A percentile compares a stretch with the other conserved stretches of the same genome.
Evolutionary conservation across 306 rosid genomes (phyloP).

Genomic region (Lupinus albus): DNA sequence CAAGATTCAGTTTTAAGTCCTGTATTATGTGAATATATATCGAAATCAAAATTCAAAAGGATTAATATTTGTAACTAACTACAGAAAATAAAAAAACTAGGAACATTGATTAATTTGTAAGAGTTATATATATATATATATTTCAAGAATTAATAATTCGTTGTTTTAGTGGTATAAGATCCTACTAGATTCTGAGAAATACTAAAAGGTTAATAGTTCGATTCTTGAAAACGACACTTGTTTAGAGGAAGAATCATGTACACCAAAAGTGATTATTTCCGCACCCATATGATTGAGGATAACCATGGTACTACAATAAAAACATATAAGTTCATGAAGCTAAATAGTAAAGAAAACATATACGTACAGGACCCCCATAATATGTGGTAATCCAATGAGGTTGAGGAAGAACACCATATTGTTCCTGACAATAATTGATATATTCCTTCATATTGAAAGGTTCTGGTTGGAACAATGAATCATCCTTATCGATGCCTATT

Average conservation of each 20-base stretch:
- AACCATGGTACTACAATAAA: too few relatives aligned
- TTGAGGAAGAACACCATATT: conserved; percentile 60
- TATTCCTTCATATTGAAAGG: conserved; percentile 45
- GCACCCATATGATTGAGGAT: too few relatives aligned
- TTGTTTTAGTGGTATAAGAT: too few relatives aligned
- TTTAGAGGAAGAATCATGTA: too few relatives aligned
- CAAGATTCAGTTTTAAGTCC: conserved; percentile 59
- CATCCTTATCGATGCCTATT: conserved; percentile 46
- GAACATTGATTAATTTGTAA: neutral
- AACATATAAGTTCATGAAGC: conserved; percentile 7
- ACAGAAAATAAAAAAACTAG: neutral
- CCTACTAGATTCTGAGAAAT: too few relatives aligned
- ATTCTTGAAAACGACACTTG: too few relatives aligned
- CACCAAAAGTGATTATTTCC: too few relatives aligned
- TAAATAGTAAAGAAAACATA: neutral
- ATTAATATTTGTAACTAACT: neutral
- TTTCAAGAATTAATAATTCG: too few relatives aligned
- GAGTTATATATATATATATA: neutral
- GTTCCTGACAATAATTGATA: conserved; percentile 42
- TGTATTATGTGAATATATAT: conserved; percentile 16
- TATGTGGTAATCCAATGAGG: conserved; percentile 74
- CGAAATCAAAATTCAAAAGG: neutral
- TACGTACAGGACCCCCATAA: conserved; percentile 71
- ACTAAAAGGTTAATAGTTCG: too few relatives aligned
- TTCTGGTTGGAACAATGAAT: conserved; percentile 53